Conservation (phyloP, 202 grass and related monocot species). For the Eragrostis tef region DNA sequence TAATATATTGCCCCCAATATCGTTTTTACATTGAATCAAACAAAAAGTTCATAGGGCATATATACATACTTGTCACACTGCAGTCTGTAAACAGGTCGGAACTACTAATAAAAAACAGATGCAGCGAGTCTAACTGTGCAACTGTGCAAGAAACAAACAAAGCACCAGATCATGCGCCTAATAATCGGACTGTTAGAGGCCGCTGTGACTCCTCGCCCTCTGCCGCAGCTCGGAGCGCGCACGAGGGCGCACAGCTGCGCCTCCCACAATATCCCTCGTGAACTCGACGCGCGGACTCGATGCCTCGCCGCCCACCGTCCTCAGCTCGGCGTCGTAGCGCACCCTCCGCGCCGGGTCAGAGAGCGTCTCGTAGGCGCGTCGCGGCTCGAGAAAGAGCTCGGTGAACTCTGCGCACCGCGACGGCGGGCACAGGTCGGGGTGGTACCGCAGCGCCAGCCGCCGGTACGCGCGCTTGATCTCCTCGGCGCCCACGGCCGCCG, state of each 20-base stretch:
- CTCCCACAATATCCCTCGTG: conserved; percentile 56
- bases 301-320: background rate
- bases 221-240: conserved; percentile 43
- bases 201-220: too few species aligned
- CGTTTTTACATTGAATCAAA: too few species aligned
- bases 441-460: conserved; percentile 51
- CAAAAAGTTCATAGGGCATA: too few species aligned
- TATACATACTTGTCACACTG: too few species aligned
- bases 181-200: too few species aligned
- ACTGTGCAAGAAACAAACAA: too few species aligned
- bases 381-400: conserved; percentile 58
- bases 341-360: conserved; percentile 50
- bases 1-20: too few species aligned
- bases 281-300: background rate
- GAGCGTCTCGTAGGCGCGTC: conserved; percentile 58
- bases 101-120: too few species aligned
- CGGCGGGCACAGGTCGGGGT: conserved; percentile 59
- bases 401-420: conserved; percentile 46
- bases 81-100: too few species aligned
- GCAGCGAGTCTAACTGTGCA: too few species aligned
- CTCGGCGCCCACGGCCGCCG: conserved; percentile 41
- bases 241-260: conserved; percentile 52
- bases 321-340: conserved; percentile 48
- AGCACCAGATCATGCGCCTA: too few species aligned
- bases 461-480: conserved; percentile 62